A percentile compares a stretch with the other conserved stretches of the same genome.
Evolutionary conservation across 2,329 filamentous ascomycete species (phyloP).

Genomic region (Pseudogymnoascus sp.): DNA sequence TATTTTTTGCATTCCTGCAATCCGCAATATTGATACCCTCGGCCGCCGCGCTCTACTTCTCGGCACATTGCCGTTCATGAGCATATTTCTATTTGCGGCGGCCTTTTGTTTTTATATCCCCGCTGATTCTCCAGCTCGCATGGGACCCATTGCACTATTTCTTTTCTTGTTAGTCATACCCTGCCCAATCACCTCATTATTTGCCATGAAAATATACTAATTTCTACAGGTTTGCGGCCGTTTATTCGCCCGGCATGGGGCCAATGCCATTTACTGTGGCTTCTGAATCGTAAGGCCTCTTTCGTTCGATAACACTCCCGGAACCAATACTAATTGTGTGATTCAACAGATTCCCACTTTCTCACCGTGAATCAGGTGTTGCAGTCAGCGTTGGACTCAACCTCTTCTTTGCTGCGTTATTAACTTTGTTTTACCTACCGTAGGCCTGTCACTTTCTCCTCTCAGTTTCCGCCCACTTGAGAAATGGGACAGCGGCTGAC

Average conservation of each 20-base stretch:
- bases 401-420: slow-evolving; percentile 37
- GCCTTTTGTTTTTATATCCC: slow-evolving; percentile 40
- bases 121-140: slow-evolving; percentile 28
- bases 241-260: slow-evolving; percentile 53
- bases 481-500: slow-evolving; percentile 6
- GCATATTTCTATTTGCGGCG: slow-evolving; percentile 25
- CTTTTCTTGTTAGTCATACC: background rate
- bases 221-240: slow-evolving; percentile 21
- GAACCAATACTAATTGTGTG: background rate
- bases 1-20: slow-evolving; percentile 51
- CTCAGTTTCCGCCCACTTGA: slow-evolving; percentile 12
- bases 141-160: slow-evolving; percentile 39
- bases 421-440: slow-evolving; percentile 33
- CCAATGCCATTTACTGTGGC: slow-evolving; percentile 49
- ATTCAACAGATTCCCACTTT: slow-evolving; percentile 35
- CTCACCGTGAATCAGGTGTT: slow-evolving; percentile 40
- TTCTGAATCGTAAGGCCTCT: slow-evolving; percentile 20
- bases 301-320: background rate
- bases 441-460: background rate
- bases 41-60: slow-evolving; percentile 55
- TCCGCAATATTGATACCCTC: slow-evolving; percentile 60
- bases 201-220: background rate
- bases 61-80: slow-evolving; percentile 57
- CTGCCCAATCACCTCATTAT: background rate
- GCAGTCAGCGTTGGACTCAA: slow-evolving; percentile 41